phyloP scores from a whole-genome alignment of 495 filamentous ascomycete genomes.

The Chaetomium fimeti region DNA sequence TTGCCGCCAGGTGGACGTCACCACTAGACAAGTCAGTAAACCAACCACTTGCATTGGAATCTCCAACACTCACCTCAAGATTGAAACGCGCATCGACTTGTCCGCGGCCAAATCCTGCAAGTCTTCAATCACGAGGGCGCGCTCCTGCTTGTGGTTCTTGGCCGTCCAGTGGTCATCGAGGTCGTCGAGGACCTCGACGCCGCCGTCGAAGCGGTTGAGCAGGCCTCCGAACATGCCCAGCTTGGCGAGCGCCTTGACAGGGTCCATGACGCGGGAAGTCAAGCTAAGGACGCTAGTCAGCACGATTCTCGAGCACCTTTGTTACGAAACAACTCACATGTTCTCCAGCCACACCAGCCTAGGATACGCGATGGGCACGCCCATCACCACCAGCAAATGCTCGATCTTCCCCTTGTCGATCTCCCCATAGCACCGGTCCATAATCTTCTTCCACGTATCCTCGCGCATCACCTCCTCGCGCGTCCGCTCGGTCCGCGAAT shows the following conservation, averaged over 20 bases:
- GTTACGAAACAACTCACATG: slow-evolving; percentile 48
- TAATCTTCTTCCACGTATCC: slow-evolving; percentile 77
- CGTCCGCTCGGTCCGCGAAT: slow-evolving; percentile 87
- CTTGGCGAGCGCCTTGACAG: slow-evolving; percentile 83
- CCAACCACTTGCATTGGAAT: slow-evolving; percentile 41
- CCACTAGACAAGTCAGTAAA: slow-evolving; percentile 58
- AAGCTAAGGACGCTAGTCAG: slow-evolving; percentile 54
- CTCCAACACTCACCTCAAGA: slow-evolving; percentile 57
- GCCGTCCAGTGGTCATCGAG: slow-evolving; percentile 97
- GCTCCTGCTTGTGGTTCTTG: slow-evolving; percentile 85
- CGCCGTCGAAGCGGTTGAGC: slow-evolving; percentile 86
- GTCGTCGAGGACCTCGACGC: slow-evolving; percentile 90
- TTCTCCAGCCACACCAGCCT: slow-evolving; percentile 76
- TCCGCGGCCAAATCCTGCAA: slow-evolving; percentile 87
- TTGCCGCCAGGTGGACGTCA: slow-evolving; percentile 88
- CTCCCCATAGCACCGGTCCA: slow-evolving; percentile 77
- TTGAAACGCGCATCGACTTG: slow-evolving; percentile 88
- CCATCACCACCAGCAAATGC: slow-evolving; percentile 82
- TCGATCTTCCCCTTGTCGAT: slow-evolving; percentile 79
- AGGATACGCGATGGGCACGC: slow-evolving; percentile 90
- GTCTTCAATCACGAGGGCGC: slow-evolving; percentile 81
- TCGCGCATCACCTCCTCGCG: slow-evolving; percentile 75
- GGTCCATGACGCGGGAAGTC: slow-evolving; percentile 79
- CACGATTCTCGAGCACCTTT: slow-evolving; percentile 1
- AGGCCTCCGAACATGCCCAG: slow-evolving; percentile 75